Evolutionary conservation across 768 basidiomycete species (phyloP).

Genomic region (Rhizopogon vesiculosus): DNA sequence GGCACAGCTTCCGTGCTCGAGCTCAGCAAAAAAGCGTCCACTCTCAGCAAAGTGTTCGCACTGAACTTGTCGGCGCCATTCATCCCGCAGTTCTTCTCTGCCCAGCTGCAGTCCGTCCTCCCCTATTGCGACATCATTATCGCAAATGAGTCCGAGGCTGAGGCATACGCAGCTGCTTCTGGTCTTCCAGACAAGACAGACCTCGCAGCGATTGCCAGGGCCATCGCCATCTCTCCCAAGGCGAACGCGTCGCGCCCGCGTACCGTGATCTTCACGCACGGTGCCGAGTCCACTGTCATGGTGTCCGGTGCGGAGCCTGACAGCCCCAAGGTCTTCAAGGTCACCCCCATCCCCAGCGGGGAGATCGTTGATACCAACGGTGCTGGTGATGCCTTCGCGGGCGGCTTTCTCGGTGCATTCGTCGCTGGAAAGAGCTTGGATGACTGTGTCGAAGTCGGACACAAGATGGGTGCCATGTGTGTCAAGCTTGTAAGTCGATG

Average conservation of each 20-base stretch:
- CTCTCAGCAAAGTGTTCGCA: conserved; percentile 79
- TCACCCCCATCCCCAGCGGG: conserved; percentile 50
- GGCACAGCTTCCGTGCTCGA: conserved; percentile 68
- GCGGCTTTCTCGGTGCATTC: conserved; percentile 87
- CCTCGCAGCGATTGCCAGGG: conserved; percentile 62
- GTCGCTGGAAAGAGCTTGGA: conserved; percentile 74
- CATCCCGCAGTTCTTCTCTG: conserved; percentile 89
- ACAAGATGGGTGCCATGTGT: conserved; percentile 82
- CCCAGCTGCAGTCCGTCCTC: conserved; percentile 75
- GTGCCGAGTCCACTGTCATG: conserved; percentile 71
- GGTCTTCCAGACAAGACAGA: conserved; percentile 64
- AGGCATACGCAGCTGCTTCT: conserved; percentile 72
- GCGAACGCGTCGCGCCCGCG: conserved; percentile 72
- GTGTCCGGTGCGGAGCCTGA: conserved; percentile 58
- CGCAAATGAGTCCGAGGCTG: conserved; percentile 96
- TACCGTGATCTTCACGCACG: conserved; percentile 88
- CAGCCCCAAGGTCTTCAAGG: conserved; percentile 50
- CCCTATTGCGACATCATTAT: conserved; percentile 87
- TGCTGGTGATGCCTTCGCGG: conserved; percentile 96
- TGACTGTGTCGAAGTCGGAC: conserved; percentile 79
- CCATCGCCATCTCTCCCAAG: conserved; percentile 75
- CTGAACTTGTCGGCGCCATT: conserved; percentile 97
- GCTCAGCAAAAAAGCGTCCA: conserved; percentile 74
- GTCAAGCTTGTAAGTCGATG: conserved; percentile 62
- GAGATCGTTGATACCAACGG: conserved; percentile 96